Evolutionary conservation across 768 basidiomycete species (phyloP), one percentile per base, ranked within the genome.

Genomic region (Serendipita indica): DNA sequence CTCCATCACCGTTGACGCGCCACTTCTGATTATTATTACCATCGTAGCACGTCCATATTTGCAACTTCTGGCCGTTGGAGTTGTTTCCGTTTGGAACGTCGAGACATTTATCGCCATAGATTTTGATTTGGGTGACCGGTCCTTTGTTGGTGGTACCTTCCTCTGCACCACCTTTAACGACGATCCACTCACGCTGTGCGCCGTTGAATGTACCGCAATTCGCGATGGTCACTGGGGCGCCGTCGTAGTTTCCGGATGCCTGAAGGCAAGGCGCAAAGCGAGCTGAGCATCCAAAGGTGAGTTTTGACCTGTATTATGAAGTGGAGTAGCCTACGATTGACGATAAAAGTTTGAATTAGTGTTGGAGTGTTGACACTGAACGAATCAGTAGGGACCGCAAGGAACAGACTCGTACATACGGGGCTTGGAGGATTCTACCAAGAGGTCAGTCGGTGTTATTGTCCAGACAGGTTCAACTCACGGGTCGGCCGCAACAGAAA

Each of bases 31-130:
- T 54, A 4, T 4, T 10, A 27, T 27, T 54, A 18, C 49, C 49
- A 2, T 54, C 49, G 32, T 54, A 54, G 25, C 49, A 54, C 1
- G 49, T 54, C 49, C 49, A 54, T n/a, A 54, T 54, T 18, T 54
- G 49, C 4, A 54, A 28, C 22, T 54, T 54, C 16, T n/a, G 22
- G 7, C 49, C 49, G 30, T 54, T 27, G 16, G 4, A 13, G n/a
- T 54, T 18, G 32, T 12, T 54, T 7, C 49, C 49, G n/a, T 54
- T 27, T 10, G 10, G 10, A 4, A 54, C 49, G 3, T 54, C 49
- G 16, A 54, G 25, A 28, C 49, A 54, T 18, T 54, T 54, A 28
- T 54, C 25, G 12, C 49, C 49, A 33, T 5, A 54, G 16, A 54
- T 28, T 18, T 28, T 18, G 49, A 54, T 54, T 33, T 54, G 49